phyloP scores from a whole-genome alignment of 306 rosid genomes.

The Prinsepia uniflora region DNA sequence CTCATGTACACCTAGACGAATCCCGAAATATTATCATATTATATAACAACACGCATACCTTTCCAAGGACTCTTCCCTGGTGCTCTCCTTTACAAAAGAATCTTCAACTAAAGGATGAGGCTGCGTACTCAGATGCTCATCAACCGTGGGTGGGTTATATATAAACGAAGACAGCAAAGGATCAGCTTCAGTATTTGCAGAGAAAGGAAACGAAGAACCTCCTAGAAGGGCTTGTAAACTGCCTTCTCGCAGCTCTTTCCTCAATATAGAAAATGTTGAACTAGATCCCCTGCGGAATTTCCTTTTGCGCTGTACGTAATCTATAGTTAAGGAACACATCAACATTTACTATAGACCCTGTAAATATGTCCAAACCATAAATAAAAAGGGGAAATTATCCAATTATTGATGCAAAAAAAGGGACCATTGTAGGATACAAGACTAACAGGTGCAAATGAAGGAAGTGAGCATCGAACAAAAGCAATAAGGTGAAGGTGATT shows the following conservation, averaged over 20 bases:
- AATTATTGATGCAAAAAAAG: neutral
- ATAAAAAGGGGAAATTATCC: neutral
- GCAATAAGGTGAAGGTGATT: neutral
- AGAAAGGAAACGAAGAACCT: constrained; percentile 52
- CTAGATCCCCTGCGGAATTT: constrained; percentile 57
- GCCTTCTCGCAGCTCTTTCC: constrained; percentile 82
- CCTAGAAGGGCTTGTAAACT: constrained; percentile 70
- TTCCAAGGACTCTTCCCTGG: constrained; percentile 40
- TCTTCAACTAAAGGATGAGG: constrained; percentile 43
- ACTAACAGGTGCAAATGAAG: neutral
- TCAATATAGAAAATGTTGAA: constrained; percentile 62
- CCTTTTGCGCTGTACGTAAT: constrained; percentile 84
- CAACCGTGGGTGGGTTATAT: constrained; percentile 44
- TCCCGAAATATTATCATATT: neutral
- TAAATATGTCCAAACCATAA: neutral
- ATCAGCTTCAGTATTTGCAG: constrained; percentile 72
- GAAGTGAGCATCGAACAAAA: neutral
- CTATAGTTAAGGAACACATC: constrained; percentile 50
- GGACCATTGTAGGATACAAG: neutral
- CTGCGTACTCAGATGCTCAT: constrained; percentile 37
- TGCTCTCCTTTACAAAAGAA: constrained; percentile 39
- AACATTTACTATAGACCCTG: neutral
- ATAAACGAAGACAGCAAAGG: constrained; percentile 78
- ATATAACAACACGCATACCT: constrained; percentile 29
- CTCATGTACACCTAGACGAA: neutral